phyloP scores from a whole-genome alignment of 371 early-diverging fungal genomes.

The Mucor velutinosus region DNA sequence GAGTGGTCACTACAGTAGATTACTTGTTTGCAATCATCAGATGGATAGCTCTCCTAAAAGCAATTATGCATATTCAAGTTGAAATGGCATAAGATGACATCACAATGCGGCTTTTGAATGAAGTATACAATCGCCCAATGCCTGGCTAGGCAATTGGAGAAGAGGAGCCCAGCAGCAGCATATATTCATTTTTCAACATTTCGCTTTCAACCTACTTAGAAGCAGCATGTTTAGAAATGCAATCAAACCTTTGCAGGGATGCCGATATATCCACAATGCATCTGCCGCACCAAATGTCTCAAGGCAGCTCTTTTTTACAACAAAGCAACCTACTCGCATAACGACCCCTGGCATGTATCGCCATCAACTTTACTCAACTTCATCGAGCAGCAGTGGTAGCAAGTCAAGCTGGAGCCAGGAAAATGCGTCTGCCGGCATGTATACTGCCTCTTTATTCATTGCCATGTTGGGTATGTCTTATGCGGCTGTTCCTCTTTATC shows the following conservation, averaged over 20 bases:
- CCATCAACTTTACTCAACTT: not conserved
- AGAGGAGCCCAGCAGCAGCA: not conserved
- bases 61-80: not conserved
- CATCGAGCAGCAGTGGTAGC: not conserved
- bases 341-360: not conserved
- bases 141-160: not conserved
- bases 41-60: not conserved
- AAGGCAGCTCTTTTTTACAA: not conserved
- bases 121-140: not conserved
- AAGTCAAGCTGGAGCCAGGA: not conserved
- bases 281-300: not conserved
- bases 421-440: slow-evolving; percentile 62
- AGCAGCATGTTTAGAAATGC: not conserved
- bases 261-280: not conserved
- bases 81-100: slow-evolving; percentile 1
- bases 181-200: not conserved
- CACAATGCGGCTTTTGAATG: not conserved
- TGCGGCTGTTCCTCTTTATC: slow-evolving; percentile 96
- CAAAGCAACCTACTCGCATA: not conserved
- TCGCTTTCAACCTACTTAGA: not conserved
- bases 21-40: too few relatives aligned
- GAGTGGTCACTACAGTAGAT: too few relatives aligned
- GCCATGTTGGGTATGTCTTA: slow-evolving; percentile 88
- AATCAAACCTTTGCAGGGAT: not conserved
- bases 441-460: slow-evolving; percentile 82